A percentile compares a stretch with the other conserved stretches of the same genome.
phyloP scores from a whole-genome alignment of 139 green algal species.

The Chlamydomonas urium region DNA sequence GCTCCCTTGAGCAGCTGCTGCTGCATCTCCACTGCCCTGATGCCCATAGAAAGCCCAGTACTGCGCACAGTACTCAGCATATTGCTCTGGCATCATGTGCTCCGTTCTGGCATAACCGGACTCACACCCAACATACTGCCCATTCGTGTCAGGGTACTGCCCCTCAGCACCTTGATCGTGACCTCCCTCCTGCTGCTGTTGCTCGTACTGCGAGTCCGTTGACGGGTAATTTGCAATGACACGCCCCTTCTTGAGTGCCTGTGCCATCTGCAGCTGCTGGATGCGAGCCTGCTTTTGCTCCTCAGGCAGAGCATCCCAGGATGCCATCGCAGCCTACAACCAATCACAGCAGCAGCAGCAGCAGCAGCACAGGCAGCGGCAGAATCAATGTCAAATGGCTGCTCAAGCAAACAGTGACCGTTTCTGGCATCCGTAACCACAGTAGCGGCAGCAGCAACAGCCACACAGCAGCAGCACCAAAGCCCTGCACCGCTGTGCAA shows the following conservation, averaged over 20 bases:
- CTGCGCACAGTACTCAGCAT: conserved; percentile 8
- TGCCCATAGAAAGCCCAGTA: conserved; percentile 5
- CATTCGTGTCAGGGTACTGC: conserved; percentile 19
- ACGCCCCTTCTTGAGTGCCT: conserved; percentile 13
- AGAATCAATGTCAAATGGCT: background rate
- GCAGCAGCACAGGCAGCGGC: background rate
- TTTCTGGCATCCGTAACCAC: no score
- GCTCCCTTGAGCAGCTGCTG: background rate
- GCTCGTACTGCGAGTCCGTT: conserved; percentile 10
- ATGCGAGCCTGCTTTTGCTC: conserved; percentile 44
- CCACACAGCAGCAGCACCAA: no score
- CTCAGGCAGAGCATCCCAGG: conserved; percentile 40
- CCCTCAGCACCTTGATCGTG: background rate
- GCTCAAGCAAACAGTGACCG: no score
- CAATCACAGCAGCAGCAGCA: background rate
- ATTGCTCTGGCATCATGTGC: conserved; percentile 6
- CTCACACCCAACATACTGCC: conserved; percentile 4
- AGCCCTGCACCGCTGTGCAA: no score
- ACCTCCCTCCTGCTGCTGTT: background rate
- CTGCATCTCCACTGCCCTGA: background rate
- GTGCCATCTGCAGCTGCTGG: conserved; percentile 28
- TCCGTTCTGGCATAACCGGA: background rate
- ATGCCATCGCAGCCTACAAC: conserved; percentile 25
- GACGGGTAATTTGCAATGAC: conserved; percentile 19
- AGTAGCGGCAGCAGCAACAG: no score